Conservation (phyloP, 2,329 filamentous ascomycete species). For the Atkinsonella hypoxylon region DNA sequence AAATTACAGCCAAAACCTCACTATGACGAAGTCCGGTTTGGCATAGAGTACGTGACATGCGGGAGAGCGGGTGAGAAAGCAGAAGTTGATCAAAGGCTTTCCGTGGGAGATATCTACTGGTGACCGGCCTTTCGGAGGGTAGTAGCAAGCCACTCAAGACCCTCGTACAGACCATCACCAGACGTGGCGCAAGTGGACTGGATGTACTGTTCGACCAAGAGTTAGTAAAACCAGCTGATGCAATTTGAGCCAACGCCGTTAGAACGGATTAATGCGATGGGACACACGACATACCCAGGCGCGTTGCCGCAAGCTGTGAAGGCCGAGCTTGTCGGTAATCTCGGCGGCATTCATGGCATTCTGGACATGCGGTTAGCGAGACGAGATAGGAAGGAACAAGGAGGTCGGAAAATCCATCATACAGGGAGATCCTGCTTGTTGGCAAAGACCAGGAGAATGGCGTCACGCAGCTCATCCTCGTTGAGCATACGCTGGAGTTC, state of each 20-base stretch:
- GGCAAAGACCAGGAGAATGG: slow-evolving; percentile 91
- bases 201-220: slow-evolving; percentile 60
- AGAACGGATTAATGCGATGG: not conserved
- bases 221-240: slow-evolving; percentile 4
- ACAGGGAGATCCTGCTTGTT: slow-evolving; percentile 99
- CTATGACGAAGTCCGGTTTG: slow-evolving; percentile 28
- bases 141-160: slow-evolving; percentile 85
- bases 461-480: slow-evolving; percentile 96
- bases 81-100: slow-evolving; percentile 21
- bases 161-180: slow-evolving; percentile 98
- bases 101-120: slow-evolving; percentile 40
- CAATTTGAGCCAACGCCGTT: not conserved
- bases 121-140: slow-evolving; percentile 66
- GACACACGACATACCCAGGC: slow-evolving; percentile 68
- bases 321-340: slow-evolving; percentile 99
- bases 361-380: slow-evolving; percentile 32
- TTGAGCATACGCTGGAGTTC: slow-evolving; percentile 98
- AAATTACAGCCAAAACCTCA: slow-evolving; percentile 47
- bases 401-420: slow-evolving; percentile 28
- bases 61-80: slow-evolving; percentile 24
- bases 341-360: slow-evolving; percentile 99
- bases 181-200: slow-evolving; percentile 99
- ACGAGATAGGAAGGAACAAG: not conserved
- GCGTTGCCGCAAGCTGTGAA: slow-evolving; percentile 97
- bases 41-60: slow-evolving; percentile 27